Evolutionary conservation across 192 early-diverging fungal species (phyloP).

Genomic region (Gorgonomyces haynaldii): DNA sequence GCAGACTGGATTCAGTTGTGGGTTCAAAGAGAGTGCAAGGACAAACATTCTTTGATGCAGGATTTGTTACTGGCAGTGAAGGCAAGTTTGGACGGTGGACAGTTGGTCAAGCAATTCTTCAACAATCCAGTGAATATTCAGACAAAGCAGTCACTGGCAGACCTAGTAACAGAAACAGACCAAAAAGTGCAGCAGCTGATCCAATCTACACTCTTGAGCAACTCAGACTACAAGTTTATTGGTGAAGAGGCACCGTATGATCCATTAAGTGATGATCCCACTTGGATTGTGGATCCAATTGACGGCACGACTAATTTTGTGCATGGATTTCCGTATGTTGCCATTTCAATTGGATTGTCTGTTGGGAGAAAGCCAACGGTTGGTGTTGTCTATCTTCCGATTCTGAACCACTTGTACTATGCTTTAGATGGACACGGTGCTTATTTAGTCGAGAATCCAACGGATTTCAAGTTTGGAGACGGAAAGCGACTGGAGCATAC

Average conservation of each 20-base stretch:
- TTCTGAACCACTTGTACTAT: slow-evolving; percentile 67
- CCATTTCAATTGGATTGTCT: slow-evolving; percentile 75
- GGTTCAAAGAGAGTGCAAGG: too few relatives aligned
- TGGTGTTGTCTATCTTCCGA: slow-evolving; percentile 85
- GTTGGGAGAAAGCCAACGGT: slow-evolving; percentile 62
- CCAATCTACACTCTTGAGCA: too few relatives aligned
- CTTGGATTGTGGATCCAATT: slow-evolving; percentile 59
- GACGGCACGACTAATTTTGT: slow-evolving; percentile 38
- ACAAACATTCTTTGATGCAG: too few relatives aligned
- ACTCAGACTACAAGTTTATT: slow-evolving; percentile 70
- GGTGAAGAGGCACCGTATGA: slow-evolving; percentile 64
- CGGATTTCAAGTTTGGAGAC: slow-evolving; percentile 7
- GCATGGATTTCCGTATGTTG: slow-evolving; percentile 66
- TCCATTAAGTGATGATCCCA: slow-evolving; percentile 60
- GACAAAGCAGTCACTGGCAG: slow-evolving; percentile 55
- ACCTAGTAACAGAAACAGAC: slow-evolving; percentile 82
- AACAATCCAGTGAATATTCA: slow-evolving; percentile 8
- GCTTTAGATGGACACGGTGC: slow-evolving; percentile 45
- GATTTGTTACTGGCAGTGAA: too few relatives aligned
- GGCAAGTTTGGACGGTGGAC: too few relatives aligned
- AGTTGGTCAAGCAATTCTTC: not conserved
- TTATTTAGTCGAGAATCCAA: not conserved
- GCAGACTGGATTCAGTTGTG: too few relatives aligned
- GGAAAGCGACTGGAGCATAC: slow-evolving; percentile 43
- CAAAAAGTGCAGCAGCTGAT: slow-evolving; percentile 66